These are phyloP conservation scores for Myxozyma vanderwaltii DNA, from an alignment of 805 yeast species.

Conservation along the genomic window DNA sequence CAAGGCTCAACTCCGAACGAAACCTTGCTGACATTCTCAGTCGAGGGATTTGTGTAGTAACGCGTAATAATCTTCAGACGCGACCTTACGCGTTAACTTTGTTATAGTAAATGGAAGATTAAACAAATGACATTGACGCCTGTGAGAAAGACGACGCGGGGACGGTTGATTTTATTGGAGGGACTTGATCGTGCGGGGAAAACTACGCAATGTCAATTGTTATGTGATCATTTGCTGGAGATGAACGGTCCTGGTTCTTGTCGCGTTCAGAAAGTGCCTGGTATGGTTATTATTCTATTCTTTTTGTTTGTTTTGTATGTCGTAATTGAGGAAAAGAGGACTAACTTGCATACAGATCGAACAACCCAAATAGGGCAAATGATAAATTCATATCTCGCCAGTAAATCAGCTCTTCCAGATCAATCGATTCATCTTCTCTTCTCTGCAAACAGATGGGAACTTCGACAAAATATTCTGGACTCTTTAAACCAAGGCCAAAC, in stretches of 20 bases:
- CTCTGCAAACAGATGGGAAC: constrained; percentile 95
- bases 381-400: constrained; percentile 69
- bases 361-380: constrained; percentile 77
- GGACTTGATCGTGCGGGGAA: constrained; percentile 96
- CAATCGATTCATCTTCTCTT: constrained; percentile 84
- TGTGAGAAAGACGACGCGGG: constrained; percentile 47
- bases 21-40: neutral
- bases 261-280: constrained; percentile 73
- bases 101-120: too few relatives aligned
- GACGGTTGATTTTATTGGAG: constrained; percentile 77
- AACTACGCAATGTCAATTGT: constrained; percentile 68
- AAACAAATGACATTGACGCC: neutral
- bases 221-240: constrained; percentile 42
- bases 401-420: constrained; percentile 58
- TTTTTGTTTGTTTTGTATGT: too few relatives aligned
- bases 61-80: neutral
- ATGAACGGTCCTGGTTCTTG: constrained; percentile 43
- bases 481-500: constrained; percentile 55
- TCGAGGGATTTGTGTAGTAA: neutral
- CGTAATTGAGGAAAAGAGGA: too few relatives aligned
- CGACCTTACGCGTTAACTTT: neutral
- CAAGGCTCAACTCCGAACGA: neutral
- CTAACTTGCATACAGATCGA: constrained; percentile 51
- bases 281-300: neutral
- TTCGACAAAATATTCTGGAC: constrained; percentile 50